phyloP scores from a whole-genome alignment of 1,284 basidiomycete species.

The Phlebopus sp. region DNA sequence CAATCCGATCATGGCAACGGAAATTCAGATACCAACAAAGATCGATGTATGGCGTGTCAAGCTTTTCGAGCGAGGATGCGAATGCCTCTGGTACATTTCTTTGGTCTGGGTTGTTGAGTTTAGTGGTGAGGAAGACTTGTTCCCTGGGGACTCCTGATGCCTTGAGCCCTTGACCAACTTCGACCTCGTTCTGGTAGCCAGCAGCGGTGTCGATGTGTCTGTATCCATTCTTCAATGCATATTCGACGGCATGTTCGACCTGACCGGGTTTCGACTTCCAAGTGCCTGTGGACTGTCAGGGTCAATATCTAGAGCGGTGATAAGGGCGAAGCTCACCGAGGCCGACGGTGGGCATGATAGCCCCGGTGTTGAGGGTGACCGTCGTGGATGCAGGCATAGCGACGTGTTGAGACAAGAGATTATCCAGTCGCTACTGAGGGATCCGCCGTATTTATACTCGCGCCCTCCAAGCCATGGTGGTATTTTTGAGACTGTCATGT shows the following conservation, averaged over 20 bases:
- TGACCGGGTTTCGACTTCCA: conserved; percentile 72
- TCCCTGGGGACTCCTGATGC: conserved; percentile 63
- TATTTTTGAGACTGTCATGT: too few relatives aligned
- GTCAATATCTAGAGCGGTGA: background rate
- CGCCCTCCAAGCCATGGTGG: too few relatives aligned
- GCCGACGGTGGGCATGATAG: conserved; percentile 71
- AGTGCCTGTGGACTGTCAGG: conserved; percentile 44
- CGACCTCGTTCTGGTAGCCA: conserved; percentile 54
- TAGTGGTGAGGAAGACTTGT: conserved; percentile 72
- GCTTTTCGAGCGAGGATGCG: conserved; percentile 61
- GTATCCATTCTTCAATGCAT: conserved; percentile 73
- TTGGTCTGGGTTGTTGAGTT: conserved; percentile 72
- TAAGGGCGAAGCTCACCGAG: conserved; percentile 47
- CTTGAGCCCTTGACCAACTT: conserved; percentile 79
- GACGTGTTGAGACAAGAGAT: too few relatives aligned
- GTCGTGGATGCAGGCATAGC: conserved; percentile 43
- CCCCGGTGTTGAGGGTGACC: conserved; percentile 69
- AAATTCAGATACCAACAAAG: conserved; percentile 48
- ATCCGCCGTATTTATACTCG: too few relatives aligned
- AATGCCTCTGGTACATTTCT: conserved; percentile 59
- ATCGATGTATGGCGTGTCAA: conserved; percentile 75
- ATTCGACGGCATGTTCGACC: conserved; percentile 66
- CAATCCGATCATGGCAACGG: conserved; percentile 3
- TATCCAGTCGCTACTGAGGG: too few relatives aligned
- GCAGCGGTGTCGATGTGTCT: conserved; percentile 64